phyloP scores from a whole-genome alignment of 768 basidiomycete genomes.

The Leccinum barrowsii region DNA sequence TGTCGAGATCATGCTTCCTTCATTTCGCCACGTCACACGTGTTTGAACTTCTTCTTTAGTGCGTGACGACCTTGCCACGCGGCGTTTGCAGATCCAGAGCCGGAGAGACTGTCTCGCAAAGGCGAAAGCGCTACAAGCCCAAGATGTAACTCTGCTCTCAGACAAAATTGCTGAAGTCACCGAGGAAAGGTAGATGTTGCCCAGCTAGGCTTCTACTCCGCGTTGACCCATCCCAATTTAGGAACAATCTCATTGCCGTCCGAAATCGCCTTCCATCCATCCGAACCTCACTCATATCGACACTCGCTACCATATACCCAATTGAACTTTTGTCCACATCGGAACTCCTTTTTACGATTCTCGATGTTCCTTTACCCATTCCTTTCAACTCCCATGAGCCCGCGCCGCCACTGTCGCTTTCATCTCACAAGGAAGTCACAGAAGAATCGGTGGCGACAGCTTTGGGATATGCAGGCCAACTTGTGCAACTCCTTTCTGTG shows the following conservation, averaged over 20 bases:
- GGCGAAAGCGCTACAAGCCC: constrained; percentile 40
- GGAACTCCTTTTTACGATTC: constrained; percentile 85
- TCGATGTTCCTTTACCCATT: constrained; percentile 88
- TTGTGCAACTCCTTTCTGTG: constrained; percentile 75
- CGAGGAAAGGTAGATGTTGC: constrained; percentile 37
- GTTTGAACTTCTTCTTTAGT: constrained; percentile 32
- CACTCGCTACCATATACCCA: constrained; percentile 77
- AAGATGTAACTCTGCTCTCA: constrained; percentile 25
- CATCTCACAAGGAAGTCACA: constrained; percentile 65
- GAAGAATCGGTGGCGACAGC: constrained; percentile 89
- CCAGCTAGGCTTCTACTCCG: constrained; percentile 1
- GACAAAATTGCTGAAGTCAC: constrained; percentile 33
- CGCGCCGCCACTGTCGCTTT: constrained; percentile 72
- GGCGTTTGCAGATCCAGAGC: constrained; percentile 41
- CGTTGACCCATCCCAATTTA: constrained; percentile 29
- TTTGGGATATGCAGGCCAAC: constrained; percentile 85
- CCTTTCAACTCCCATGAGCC: constrained; percentile 71
- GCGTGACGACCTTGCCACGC: constrained; percentile 39
- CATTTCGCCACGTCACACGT: constrained; percentile 14
- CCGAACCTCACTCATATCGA: constrained; percentile 64
- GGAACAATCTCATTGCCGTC: constrained; percentile 45
- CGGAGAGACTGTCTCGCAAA: constrained; percentile 45
- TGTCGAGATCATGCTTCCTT: constrained; percentile 26
- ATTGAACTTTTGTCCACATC: constrained; percentile 83
- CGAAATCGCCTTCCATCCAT: constrained; percentile 47